These are phyloP conservation scores for Rhynchosporium agropyri DNA, from an alignment of 2,329 filamentous ascomycete species.

Conservation along the genomic window DNA sequence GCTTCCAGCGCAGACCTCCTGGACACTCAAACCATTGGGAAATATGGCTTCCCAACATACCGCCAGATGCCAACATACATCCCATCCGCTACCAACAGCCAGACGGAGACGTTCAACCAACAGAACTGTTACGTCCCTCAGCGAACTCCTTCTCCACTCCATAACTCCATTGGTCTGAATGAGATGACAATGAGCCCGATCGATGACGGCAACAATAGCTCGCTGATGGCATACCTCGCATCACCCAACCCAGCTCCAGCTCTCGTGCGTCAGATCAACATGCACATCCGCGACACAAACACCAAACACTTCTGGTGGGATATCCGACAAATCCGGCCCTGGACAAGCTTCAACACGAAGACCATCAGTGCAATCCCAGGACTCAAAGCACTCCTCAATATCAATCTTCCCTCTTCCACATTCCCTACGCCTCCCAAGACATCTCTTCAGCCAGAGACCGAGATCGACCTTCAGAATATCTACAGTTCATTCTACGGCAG, in stretches of 20 bases:
- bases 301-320: slow-evolving; percentile 96
- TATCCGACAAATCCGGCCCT: slow-evolving; percentile 80
- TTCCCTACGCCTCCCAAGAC: slow-evolving; percentile 55
- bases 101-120: slow-evolving; percentile 51
- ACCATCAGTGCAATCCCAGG: slow-evolving; percentile 74
- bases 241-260: slow-evolving; percentile 79
- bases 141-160: slow-evolving; percentile 51
- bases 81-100: slow-evolving; percentile 37
- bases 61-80: slow-evolving; percentile 68
- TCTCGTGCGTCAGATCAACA: slow-evolving; percentile 77
- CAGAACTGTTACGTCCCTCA: slow-evolving; percentile 42
- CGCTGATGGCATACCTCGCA: slow-evolving; percentile 77
- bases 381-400: slow-evolving; percentile 71
- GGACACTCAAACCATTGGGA: slow-evolving; percentile 65
- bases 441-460: slow-evolving; percentile 73
- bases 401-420: slow-evolving; percentile 63
- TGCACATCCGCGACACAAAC: slow-evolving; percentile 65
- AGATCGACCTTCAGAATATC: slow-evolving; percentile 59
- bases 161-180: slow-evolving; percentile 39
- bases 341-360: slow-evolving; percentile 76
- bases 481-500: slow-evolving; percentile 79
- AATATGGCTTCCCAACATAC: slow-evolving; percentile 84
- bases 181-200: slow-evolving; percentile 41
- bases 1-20: slow-evolving; percentile 70
- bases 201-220: slow-evolving; percentile 56